Conservation (phyloP, 1,139 yeast species). For the Wickerhamiella pararugosa region DNA sequence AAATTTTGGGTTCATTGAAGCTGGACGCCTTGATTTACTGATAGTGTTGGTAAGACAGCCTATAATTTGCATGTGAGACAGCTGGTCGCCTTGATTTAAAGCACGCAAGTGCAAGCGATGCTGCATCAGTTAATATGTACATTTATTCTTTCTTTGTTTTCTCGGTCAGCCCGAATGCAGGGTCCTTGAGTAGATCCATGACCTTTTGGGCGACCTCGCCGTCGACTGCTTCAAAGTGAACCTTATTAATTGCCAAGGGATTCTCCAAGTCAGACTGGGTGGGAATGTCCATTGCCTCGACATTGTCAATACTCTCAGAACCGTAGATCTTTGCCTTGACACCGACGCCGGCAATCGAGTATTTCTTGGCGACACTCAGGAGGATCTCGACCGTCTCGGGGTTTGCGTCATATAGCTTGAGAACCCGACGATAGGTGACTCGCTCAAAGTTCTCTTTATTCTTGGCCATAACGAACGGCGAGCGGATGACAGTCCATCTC, state of each 20-base stretch:
- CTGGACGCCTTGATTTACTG: too few species aligned
- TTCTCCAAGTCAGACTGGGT: constrained; percentile 14
- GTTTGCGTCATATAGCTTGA: constrained; percentile 71
- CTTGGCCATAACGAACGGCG: constrained; percentile 92
- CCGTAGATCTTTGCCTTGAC: constrained; percentile 59
- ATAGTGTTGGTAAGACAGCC: too few species aligned
- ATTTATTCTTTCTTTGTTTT: constrained; percentile 8
- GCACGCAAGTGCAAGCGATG: too few species aligned
- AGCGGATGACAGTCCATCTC: constrained; percentile 83
- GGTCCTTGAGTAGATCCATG: constrained; percentile 50
- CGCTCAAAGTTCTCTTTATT: constrained; percentile 90
- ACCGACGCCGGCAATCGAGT: constrained; percentile 70
- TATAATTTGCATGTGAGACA: too few species aligned
- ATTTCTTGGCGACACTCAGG: constrained; percentile 64
- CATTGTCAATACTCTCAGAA: constrained; percentile 38
- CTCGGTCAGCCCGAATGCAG: constrained; percentile 34
- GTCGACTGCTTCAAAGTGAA: constrained; percentile 23
- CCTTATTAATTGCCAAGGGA: constrained; percentile 16
- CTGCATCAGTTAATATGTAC: neutral
- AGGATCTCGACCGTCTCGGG: constrained; percentile 75
- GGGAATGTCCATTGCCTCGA: constrained; percentile 22
- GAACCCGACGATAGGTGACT: constrained; percentile 58
- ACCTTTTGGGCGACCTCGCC: constrained; percentile 63
- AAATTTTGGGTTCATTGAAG: too few species aligned
- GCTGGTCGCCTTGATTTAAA: too few species aligned